A percentile compares a stretch with the other conserved stretches of the same genome.
Evolutionary conservation across 192 early-diverging fungal genomes (phyloP).

Genomic region (Podila epigama): DNA sequence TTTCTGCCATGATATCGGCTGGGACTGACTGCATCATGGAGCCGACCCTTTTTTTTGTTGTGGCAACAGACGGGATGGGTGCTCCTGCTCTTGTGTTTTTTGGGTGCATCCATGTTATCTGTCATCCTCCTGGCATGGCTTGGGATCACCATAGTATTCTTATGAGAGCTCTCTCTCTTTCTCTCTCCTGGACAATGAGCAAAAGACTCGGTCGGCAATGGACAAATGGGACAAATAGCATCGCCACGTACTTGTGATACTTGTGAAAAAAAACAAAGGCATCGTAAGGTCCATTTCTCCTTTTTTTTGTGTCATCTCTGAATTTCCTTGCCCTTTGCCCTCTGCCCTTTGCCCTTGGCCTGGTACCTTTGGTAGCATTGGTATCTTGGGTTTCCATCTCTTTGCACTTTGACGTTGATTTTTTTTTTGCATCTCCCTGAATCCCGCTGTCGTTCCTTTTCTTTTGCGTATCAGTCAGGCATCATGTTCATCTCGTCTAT

Average conservation of each 20-base stretch:
- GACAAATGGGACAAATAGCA: not conserved
- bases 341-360: not conserved
- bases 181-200: not conserved
- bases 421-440: not conserved
- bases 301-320: not conserved
- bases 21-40: too few relatives aligned
- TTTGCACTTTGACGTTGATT: not conserved
- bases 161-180: not conserved
- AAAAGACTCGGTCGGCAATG: not conserved
- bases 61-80: too few relatives aligned
- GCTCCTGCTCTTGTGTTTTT: too few relatives aligned
- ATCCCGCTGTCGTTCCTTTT: not conserved
- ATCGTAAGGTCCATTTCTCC: not conserved
- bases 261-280: not conserved
- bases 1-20: too few relatives aligned
- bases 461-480: too few relatives aligned
- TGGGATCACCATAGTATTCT: not conserved
- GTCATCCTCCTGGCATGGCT: not conserved
- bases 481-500: not conserved
- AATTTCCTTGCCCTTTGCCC: not conserved
- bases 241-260: not conserved
- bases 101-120: too few relatives aligned
- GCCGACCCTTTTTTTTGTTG: too few relatives aligned
- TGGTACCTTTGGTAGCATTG: too few relatives aligned
- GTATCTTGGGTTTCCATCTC: too few relatives aligned